Evolutionary conservation across 371 early-diverging fungal genomes (phyloP).

Genomic region (Mucor saturninus): DNA sequence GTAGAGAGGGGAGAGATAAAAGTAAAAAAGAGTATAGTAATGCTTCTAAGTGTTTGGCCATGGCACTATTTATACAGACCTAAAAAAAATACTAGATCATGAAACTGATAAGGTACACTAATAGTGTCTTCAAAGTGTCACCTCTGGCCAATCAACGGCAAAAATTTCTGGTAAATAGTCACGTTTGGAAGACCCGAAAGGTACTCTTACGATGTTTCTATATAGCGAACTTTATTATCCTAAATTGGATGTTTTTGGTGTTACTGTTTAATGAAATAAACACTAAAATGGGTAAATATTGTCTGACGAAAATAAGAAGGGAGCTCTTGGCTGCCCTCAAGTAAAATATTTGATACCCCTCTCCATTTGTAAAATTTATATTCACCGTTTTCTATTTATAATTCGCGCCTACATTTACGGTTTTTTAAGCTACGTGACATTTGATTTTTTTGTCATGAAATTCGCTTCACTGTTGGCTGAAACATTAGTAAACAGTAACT

Average conservation of each 20-base stretch:
- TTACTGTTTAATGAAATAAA: background rate
- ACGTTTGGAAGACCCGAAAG: conserved; percentile 1
- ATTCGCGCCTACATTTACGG: too few relatives aligned
- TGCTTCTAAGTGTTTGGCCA: background rate
- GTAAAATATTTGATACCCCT: too few relatives aligned
- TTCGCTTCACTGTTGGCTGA: too few relatives aligned
- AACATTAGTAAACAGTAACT: too few relatives aligned
- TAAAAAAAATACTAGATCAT: conserved; percentile 5
- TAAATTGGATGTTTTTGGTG: background rate
- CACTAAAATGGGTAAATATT: background rate
- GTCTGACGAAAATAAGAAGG: background rate
- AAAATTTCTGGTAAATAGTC: conserved; percentile 22
- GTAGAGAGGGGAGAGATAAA: background rate
- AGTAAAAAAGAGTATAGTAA: background rate
- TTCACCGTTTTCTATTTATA: too few relatives aligned
- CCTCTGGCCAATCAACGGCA: conserved; percentile 17
- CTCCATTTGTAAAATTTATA: too few relatives aligned
- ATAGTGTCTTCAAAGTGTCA: conserved; percentile 6
- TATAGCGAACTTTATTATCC: background rate
- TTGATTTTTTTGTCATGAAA: too few relatives aligned
- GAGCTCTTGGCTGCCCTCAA: too few relatives aligned
- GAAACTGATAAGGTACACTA: conserved; percentile 17
- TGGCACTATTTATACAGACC: conserved; percentile 15
- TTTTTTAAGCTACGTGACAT: too few relatives aligned
- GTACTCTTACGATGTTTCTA: background rate